Percentiles rank a stretch among this genome's conserved stretches.
These are phyloP conservation scores for Xylaria longipes DNA, from an alignment of 495 filamentous ascomycete genomes.

Conservation along the genomic window DNA sequence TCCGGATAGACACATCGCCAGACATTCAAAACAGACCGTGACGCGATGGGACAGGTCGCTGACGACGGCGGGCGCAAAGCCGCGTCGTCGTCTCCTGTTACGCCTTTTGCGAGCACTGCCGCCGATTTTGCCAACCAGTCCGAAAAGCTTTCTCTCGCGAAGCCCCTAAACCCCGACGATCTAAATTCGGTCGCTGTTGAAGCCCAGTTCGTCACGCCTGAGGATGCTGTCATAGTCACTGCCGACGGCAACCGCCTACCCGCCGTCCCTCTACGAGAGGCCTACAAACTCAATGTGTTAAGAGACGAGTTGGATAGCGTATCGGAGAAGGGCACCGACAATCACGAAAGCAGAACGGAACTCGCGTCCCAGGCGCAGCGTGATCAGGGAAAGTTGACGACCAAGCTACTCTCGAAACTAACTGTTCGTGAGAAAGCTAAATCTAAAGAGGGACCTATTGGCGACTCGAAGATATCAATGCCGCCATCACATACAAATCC, in stretches of 20 bases:
- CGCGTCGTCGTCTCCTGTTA: neutral
- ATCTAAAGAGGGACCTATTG: slow-evolving; percentile 32
- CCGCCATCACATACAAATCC: slow-evolving; percentile 76
- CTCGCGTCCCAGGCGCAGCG: neutral
- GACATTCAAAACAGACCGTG: neutral
- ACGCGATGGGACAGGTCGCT: neutral
- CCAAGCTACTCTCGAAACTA: slow-evolving; percentile 23
- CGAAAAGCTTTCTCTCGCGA: slow-evolving; percentile 62
- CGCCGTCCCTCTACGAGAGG: slow-evolving; percentile 68
- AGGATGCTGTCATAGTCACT: slow-evolving; percentile 74
- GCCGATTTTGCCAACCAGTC: slow-evolving; percentile 61
- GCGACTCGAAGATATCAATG: slow-evolving; percentile 43
- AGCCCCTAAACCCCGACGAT: slow-evolving; percentile 30
- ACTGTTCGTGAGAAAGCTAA: slow-evolving; percentile 20
- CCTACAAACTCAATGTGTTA: slow-evolving; percentile 68
- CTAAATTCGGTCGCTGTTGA: slow-evolving; percentile 60
- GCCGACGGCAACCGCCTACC: slow-evolving; percentile 69
- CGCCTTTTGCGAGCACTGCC: slow-evolving; percentile 33
- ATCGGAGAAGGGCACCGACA: slow-evolving; percentile 27
- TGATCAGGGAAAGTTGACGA: neutral
- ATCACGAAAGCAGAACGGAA: slow-evolving; percentile 4
- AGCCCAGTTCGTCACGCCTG: slow-evolving; percentile 70
- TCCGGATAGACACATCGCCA: neutral
- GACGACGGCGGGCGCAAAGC: neutral
- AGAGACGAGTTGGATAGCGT: slow-evolving; percentile 55